phyloP scores from a whole-genome alignment of 345 rosid species.

The Rubroshorea leprosula region DNA sequence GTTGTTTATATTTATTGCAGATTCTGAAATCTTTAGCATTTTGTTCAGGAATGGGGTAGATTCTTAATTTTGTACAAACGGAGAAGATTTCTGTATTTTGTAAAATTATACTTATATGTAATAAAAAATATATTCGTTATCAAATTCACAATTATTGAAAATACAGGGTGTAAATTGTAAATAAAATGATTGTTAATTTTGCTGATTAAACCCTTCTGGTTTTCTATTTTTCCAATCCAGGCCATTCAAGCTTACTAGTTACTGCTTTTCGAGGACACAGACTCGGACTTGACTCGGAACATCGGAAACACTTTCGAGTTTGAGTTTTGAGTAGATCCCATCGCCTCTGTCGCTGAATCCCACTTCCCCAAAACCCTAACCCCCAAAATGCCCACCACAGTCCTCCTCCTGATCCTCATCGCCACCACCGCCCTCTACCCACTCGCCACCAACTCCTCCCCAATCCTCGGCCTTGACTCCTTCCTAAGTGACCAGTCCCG shows the following conservation, averaged over 20 bases:
- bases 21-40: background rate
- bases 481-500: constrained; percentile 51
- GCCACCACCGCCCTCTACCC: constrained; percentile 5
- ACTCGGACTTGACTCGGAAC: background rate
- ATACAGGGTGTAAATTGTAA: no score
- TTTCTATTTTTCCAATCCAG: background rate
- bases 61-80: no score
- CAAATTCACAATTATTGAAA: no score
- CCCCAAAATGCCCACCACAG: constrained; percentile 17
- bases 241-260: background rate
- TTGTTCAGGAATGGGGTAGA: no score
- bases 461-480: constrained; percentile 52
- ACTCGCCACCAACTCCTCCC: constrained; percentile 21
- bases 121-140: no score
- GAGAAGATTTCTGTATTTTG: background rate
- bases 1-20: background rate
- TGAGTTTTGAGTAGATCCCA: no score
- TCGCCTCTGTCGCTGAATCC: background rate
- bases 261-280: background rate
- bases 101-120: no score
- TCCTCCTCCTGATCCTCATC: constrained; percentile 17
- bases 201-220: background rate
- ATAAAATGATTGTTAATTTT: no score
- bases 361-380: background rate
- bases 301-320: background rate